Evolutionary conservation across 192 early-diverging fungal species (phyloP), one percentile per base, ranked within the genome.

Genomic region (Coemansia sp.): DNA sequence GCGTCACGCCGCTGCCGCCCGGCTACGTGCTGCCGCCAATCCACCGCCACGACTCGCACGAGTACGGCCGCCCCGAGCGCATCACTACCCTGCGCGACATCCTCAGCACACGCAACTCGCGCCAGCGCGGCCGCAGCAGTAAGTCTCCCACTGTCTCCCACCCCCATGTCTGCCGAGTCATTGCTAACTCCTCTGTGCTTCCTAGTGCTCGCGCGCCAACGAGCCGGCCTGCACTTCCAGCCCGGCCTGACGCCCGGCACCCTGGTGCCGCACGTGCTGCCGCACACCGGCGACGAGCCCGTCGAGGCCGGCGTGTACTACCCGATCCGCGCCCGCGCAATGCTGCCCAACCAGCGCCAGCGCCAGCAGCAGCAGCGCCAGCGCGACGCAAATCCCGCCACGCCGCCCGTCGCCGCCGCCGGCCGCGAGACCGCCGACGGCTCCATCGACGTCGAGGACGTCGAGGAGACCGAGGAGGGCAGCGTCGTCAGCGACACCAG

Each of bases 41-140:
- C 7, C 53, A 51, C 17, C 50, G 53, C 11, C 31, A 39, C 17
- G 10, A 32, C 19, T 41, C 59, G 5, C 25, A 52, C 36, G 66
- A 69, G 29, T 48, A 38, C 10, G 54, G 59, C 10, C 58, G 55
- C 20, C 66, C 66, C 28, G 70, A 73, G 63, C 48, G 70, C 15
- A 73, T 73, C 50, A 58, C 63, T 29, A 73, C 70, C 1, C 50
- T 73, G 21, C 62, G 70, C 21, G 63, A 73, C 10, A 44, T 73
- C 6, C 50, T 73, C 15, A 53, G 53, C n/a, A 69, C 66, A 3
- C 59, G 54, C 9, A 48, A 29, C 23, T 62, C 66, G 7, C 53
- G 59, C 4, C 54, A 53, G 22, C 48, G 66, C 19, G 28, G 25
- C 11, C 23, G 58, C 38, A 55, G 41, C 32, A 52, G 65, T 68